Evolutionary conservation across 495 filamentous ascomycete genomes (phyloP), one percentile per base, ranked within the genome.

Genomic region (Cryomyces minteri): DNA sequence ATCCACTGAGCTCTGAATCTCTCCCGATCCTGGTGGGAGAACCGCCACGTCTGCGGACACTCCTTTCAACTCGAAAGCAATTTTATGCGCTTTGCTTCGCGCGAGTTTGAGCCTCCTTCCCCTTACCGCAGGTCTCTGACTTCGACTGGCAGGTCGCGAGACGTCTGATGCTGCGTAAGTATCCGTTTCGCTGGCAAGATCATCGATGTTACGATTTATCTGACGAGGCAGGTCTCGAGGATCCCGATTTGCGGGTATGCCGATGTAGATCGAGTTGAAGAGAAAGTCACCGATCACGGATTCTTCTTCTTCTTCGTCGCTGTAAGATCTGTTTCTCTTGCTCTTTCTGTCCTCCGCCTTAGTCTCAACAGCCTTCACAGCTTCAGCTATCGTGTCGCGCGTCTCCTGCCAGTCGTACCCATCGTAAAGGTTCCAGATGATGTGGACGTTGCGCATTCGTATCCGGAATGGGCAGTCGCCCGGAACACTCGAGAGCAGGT

Each of bases 221-320:
- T 82, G 83, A 30, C 72, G 74, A 7, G 80, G 67, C 11, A 96
- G 69, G 32, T 92, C 84, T 7, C 69, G 70, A 6, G 85, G 84
- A 55, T 95, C 88, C 41, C 77, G 75, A 51, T 87, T 92, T 12
- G 81, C 71, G 4, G 87, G 80, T 40, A 99, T 84, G 18, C 82
- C 88, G 45, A 99, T 93, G 63, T 95, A 99, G 41, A 99, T 94
- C 0, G 90, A 96, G 54, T 96, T 95, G 72, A 99, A 99, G 18
- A 99, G 70, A 55, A 87, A 92, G 58, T 96, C 90, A 1, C 80
- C 87, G 59, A 96, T 92, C 11, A 88, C 79, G 1, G 80, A 80
- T 54, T 86, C 84, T 37, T 84, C 76, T 25, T 94, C 86, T 6
- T 84, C 77, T 31, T 73, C 64, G 0, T 72, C 71, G 41, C 70